Base-by-base conservation (phyloP, 495 filamentous ascomycete genomes). In the Bathelium albidoporum region DNA sequence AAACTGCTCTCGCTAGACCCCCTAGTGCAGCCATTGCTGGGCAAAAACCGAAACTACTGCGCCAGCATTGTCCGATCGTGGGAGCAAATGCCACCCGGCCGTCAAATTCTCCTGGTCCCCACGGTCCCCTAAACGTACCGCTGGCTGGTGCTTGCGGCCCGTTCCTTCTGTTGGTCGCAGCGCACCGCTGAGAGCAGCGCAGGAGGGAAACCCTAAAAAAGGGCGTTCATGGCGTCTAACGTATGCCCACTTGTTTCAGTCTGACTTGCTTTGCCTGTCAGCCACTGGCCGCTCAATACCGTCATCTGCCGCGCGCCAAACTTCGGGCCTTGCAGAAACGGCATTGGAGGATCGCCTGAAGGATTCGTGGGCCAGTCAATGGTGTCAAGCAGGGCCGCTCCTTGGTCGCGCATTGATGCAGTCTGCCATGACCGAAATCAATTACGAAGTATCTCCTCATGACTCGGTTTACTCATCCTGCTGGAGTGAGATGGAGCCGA, bases 101-200 rank as follows among this genome's bases (percentile, higher is more conserved):
- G 14, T 49, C 12, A 5, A 20, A 20, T 20, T 12, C 36, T 16
- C 16, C 36, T 41, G 7, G 10, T 14, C 43, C 10, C 20, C n/a
- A 18, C 20, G 43, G 9, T 49, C 43, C n/a, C n/a, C n/a, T n/a
- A n/a, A n/a, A 49, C 43, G 4, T 18, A 20, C 3, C 5, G 43
- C 43, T 49, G n/a, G 43, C 49, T 55, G 49, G 49, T 55, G 49
- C 22, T 55, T 16, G 49, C 49, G 49, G 49, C 49, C 49, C 49
- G 49, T 55, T 29, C 49, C 49, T 55, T 9, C 20, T 55, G 49
- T 55, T 55, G 49, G 49, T 55, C 22, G 49, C 49, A 55, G 49
- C 12, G 22, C 5, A 5, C 49, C 49, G 49, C 49, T 29, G 49
- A 20, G 5, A 16, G 49, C 7, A 55, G 20, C 7, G 7, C 24